Base-by-base conservation (phyloP, 164 flowering plant species). In the Piper longum region DNA sequence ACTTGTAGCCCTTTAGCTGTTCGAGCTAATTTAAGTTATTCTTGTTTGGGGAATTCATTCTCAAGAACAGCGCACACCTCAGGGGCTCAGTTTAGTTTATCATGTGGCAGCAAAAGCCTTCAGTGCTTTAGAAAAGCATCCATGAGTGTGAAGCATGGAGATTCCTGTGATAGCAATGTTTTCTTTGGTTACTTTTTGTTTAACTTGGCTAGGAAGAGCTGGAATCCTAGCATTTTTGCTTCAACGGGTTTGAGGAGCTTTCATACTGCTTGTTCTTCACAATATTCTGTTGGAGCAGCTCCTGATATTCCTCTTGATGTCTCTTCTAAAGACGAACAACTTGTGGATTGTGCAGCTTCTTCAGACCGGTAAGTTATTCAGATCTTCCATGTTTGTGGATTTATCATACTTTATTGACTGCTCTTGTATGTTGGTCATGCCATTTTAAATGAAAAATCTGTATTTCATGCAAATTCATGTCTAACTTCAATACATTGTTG, bases 221-320 rank as follows among this genome's bases (percentile, higher is more conserved):
- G 58, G 71, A 66, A 58, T 41, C 71, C 65, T 57, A 61, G 64
- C 55, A 68, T 70, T 7, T 59, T 41, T 16, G 0, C 43, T 2
- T 72, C 61, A 2, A 55, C 69, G 16, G 66, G 69, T 60, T 60
- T 62, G 40, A 79, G 59, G 56, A 71, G 62, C 64, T 57, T 68
- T 43, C 78, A 71, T 55, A 61, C 71, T 60, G 76, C 75, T 3
- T 71, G 80, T 51, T 70, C 76, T 6, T 60, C 69, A 14, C 71
- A 71, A 66, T 66, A 68, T 16, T 64, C 72, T 43, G 67, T 78
- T 60, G 85, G 88, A 9, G 72, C 87, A 68, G 84, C 83, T 69
- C 78, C 81, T 68, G 85, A 83, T 69, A 72, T 83, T 59, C 73
- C 89, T 1, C 66, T 73, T 64, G 81, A 84, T 66, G 82, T 83